phyloP scores from a whole-genome alignment of 140 eudicot species.

The Senecio squalidus region DNA sequence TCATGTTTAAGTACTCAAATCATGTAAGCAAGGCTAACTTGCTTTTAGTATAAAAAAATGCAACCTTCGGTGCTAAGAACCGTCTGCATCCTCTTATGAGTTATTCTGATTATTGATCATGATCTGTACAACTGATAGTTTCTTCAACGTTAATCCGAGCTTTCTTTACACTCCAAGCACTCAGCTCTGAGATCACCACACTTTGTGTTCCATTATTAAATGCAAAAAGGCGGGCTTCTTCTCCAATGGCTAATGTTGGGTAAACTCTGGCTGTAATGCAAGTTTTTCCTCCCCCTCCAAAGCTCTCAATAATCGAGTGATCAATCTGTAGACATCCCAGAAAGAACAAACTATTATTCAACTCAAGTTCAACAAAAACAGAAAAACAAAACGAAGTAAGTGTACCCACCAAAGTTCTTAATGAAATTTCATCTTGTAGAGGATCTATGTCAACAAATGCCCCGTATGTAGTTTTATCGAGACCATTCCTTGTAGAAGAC shows the following conservation, averaged over 20 bases:
- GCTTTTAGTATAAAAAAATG: background rate
- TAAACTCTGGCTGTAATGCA: constrained; percentile 60
- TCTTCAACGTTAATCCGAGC: constrained; percentile 30
- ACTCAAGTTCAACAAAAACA: background rate
- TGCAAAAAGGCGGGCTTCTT: constrained; percentile 38
- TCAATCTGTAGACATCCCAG: constrained; percentile 49
- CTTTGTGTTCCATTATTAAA: constrained; percentile 48
- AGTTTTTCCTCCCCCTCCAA: constrained; percentile 56
- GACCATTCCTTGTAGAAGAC: constrained; percentile 33
- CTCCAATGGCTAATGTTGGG: constrained; percentile 49
- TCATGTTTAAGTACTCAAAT: background rate
- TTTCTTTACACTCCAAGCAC: constrained; percentile 53
- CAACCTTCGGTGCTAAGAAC: background rate
- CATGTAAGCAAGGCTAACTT: background rate
- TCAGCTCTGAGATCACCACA: constrained; percentile 33
- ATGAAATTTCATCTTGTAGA: constrained; percentile 41
- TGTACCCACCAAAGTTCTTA: constrained; percentile 57
- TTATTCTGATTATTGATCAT: background rate
- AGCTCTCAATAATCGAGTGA: constrained; percentile 72
- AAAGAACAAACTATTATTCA: background rate
- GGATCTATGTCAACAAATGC: constrained; percentile 49
- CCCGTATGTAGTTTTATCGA: constrained; percentile 33
- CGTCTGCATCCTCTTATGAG: background rate
- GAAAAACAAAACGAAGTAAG: background rate
- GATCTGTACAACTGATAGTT: background rate